Conservation (phyloP, 805 yeast genomes). For the Spathaspora passalidarum region DNA sequence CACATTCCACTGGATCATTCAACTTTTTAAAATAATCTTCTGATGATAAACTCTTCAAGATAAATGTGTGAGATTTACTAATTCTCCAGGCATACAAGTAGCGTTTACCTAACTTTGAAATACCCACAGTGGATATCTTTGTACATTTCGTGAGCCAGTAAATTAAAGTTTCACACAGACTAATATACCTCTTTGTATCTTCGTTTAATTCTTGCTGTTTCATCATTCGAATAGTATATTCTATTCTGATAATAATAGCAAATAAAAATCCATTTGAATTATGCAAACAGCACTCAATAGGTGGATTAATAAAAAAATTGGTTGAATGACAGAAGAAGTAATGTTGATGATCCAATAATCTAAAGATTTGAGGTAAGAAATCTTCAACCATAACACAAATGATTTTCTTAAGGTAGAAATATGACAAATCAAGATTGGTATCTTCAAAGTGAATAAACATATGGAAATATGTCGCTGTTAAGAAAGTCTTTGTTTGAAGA, state of each 20-base stretch:
- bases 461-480: slow-evolving; percentile 38
- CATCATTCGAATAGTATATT: slow-evolving; percentile 21
- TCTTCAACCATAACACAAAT: slow-evolving; percentile 25
- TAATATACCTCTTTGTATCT: slow-evolving; percentile 13
- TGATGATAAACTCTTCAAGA: slow-evolving; percentile 24
- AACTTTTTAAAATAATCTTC: slow-evolving; percentile 24
- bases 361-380: slow-evolving; percentile 29
- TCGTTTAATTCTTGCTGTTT: slow-evolving; percentile 13
- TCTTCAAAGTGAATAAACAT: slow-evolving; percentile 36
- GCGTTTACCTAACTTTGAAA: slow-evolving; percentile 31
- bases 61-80: slow-evolving; percentile 30
- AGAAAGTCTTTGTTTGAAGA: slow-evolving; percentile 19
- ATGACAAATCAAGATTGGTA: slow-evolving; percentile 24
- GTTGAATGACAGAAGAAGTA: slow-evolving; percentile 23
- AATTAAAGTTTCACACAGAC: slow-evolving; percentile 15
- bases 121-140: slow-evolving; percentile 26
- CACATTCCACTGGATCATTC: slow-evolving; percentile 1
- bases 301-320: slow-evolving; percentile 35
- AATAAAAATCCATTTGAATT: slow-evolving; percentile 27
- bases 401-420: slow-evolving; percentile 34
- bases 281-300: slow-evolving; percentile 27
- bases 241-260: slow-evolving; percentile 26
- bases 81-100: slow-evolving; percentile 40
- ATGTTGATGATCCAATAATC: slow-evolving; percentile 23
- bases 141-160: slow-evolving; percentile 20